Base-by-base conservation (phyloP, 2,329 filamentous ascomycete species). In the Xylaria sp. region DNA sequence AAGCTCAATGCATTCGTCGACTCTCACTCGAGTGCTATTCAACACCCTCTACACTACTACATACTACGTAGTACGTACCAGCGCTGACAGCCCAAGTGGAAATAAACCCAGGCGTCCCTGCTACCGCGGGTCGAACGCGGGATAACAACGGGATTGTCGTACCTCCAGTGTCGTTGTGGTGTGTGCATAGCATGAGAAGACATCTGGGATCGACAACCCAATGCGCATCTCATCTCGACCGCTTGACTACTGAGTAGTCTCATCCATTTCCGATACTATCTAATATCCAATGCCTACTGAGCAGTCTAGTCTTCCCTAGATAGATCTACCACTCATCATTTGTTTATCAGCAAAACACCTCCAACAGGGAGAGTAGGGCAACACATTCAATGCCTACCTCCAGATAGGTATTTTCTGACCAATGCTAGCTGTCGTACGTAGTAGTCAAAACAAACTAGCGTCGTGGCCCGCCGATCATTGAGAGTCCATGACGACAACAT, bases 401-500 rank as follows among this genome's bases (percentile, higher is more conserved):
- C 9, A 54, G 50, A 63, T 44, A 25, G 29, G 27, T 44, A 67
- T 59, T 53, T 40, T 55, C 54, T 40, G 16, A 32, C 62, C 66
- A 68, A 65, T 68, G 42, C n/a, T 21, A 59, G 29, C 53, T 53
- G n/a, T n/a, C 40, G 16, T 18, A n/a, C 16, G 51, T 63, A 32
- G 53, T 55, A 63, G 58, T 60, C 48, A 27, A 57, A 60, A 62
- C 63, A 62, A 35, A 61, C 64, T 62, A 63, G 47, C 35, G 63
- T 42, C 53, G 54, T 66, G 51, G 60, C 60, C 60, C 55, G 68
- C 55, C n/a, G 68, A 67, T 69, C 68, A 58, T 48, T 25, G 48
- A 69, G 61, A 40, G 51, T 64, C 64, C 10, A 69, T 69, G 68
- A 69, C 64, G 68, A 64, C 60, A 64, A 29, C 48, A 57, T 63